Percentiles rank a stretch among this genome's conserved stretches.
Evolutionary conservation across 768 basidiomycete species (phyloP).

Genomic region (Kondoa subrosea): DNA sequence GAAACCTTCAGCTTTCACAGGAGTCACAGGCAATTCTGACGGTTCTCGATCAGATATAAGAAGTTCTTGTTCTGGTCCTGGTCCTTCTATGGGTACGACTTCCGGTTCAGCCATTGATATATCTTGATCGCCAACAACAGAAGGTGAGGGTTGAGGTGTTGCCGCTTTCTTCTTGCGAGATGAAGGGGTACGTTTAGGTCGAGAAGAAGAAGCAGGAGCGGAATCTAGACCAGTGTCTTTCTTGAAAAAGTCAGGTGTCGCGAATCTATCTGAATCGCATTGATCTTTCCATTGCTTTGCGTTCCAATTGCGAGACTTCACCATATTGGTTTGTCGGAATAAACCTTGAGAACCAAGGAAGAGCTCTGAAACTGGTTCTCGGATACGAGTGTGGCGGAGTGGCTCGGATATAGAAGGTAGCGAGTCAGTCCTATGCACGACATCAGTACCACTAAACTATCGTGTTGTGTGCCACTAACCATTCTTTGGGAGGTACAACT

Average conservation of each 20-base stretch:
- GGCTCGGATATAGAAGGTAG: constrained; percentile 58
- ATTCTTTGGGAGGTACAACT: constrained; percentile 85
- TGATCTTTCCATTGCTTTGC: constrained; percentile 75
- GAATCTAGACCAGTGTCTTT: not conserved
- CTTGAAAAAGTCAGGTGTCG: constrained; percentile 40
- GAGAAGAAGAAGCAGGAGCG: not conserved
- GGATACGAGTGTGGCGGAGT: constrained; percentile 58
- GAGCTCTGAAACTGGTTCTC: constrained; percentile 79
- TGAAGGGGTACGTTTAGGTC: not conserved
- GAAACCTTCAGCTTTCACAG: not conserved
- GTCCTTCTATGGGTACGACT: not conserved
- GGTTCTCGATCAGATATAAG: not conserved
- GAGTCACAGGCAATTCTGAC: not conserved
- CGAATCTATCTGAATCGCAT: constrained; percentile 51
- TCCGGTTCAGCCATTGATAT: not conserved
- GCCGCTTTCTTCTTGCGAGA: constrained; percentile 15
- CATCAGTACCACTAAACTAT: not conserved
- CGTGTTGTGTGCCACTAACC: constrained; percentile 42
- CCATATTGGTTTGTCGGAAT: constrained; percentile 78
- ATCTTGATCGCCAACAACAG: not conserved
- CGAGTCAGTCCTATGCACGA: constrained; percentile 44
- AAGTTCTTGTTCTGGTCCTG: not conserved
- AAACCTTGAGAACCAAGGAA: constrained; percentile 65
- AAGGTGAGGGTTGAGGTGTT: not conserved
- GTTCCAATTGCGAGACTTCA: constrained; percentile 66